Conservation (phyloP, 306 rosid species). For the Prunus mume region DNA sequence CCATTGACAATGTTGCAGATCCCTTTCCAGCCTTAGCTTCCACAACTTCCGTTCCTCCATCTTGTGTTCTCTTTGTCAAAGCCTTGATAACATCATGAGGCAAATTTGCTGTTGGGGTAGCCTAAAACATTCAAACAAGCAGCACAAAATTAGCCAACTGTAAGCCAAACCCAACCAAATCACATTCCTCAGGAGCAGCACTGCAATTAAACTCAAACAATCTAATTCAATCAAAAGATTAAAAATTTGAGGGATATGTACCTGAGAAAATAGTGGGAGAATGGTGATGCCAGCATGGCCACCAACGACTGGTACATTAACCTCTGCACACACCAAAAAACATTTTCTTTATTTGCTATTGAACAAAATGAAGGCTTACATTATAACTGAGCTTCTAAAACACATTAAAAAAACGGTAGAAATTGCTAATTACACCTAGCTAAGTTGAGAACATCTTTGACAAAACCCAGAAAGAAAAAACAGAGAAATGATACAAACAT, state of each 20-base stretch:
- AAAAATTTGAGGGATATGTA: conserved; percentile 19
- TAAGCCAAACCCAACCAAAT: conserved; percentile 12
- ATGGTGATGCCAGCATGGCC: conserved; percentile 97
- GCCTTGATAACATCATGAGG: conserved; percentile 56
- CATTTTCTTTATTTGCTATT: not conserved
- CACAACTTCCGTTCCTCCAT: conserved; percentile 98
- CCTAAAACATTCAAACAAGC: conserved; percentile 44
- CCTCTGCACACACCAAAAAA: conserved; percentile 55
- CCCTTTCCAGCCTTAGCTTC: conserved; percentile 99
- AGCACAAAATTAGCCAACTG: conserved; percentile 8
- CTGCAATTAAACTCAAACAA: not conserved
- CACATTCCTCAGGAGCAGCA: conserved; percentile 4
- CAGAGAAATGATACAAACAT: not conserved
- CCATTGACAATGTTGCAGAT: conserved; percentile 98
- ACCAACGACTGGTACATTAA: conserved; percentile 94
- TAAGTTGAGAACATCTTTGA: not conserved
- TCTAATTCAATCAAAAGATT: not conserved
- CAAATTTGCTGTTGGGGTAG: conserved; percentile 78
- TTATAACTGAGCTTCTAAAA: not conserved
- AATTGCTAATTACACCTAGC: not conserved
- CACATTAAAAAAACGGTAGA: not conserved
- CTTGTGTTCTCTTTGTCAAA: conserved; percentile 94
- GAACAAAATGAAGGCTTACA: not conserved
- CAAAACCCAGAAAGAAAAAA: not conserved
- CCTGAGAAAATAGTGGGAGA: conserved; percentile 97